Evolutionary conservation across 2,329 filamentous ascomycete genomes (phyloP).

Genomic region (Phyllosticta citriasiana): DNA sequence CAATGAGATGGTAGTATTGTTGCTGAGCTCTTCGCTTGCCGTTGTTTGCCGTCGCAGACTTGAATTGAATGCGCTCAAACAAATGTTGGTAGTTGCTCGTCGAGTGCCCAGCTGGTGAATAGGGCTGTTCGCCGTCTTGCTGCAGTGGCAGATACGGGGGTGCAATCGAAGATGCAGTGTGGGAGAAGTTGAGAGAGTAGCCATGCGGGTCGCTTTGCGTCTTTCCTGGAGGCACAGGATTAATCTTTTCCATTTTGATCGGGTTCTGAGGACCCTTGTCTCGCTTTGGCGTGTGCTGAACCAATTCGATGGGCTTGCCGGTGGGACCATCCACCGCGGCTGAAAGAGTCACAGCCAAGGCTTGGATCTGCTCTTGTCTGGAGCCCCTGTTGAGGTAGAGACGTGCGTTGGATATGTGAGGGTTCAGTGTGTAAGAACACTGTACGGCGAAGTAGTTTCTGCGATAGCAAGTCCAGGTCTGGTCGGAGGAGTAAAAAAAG

Average conservation of each 20-base stretch:
- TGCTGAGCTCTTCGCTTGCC: constrained; percentile 83
- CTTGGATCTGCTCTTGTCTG: constrained; percentile 49
- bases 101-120: constrained; percentile 24
- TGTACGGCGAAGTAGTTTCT: constrained; percentile 85
- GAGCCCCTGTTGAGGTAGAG: constrained; percentile 46
- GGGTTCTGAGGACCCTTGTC: constrained; percentile 76
- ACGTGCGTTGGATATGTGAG: constrained; percentile 47
- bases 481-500: constrained; percentile 65
- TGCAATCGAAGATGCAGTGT: constrained; percentile 21
- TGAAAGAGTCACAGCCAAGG: constrained; percentile 75
- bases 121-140: constrained; percentile 18
- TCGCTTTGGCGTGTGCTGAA: constrained; percentile 85
- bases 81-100: constrained; percentile 40
- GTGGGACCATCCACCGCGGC: constrained; percentile 69
- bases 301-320: constrained; percentile 69
- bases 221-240: constrained; percentile 52
- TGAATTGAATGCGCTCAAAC: constrained; percentile 91
- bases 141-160: constrained; percentile 36
- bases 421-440: constrained; percentile 64
- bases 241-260: constrained; percentile 59
- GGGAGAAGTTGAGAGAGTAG: constrained; percentile 29
- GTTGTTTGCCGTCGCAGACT: constrained; percentile 88
- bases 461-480: constrained; percentile 85
- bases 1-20: constrained; percentile 84
- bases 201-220: constrained; percentile 29